Percentiles rank a stretch among this genome's conserved stretches.
Evolutionary conservation across 805 yeast species (phyloP).

Genomic region (Kuraishia piskuri): DNA sequence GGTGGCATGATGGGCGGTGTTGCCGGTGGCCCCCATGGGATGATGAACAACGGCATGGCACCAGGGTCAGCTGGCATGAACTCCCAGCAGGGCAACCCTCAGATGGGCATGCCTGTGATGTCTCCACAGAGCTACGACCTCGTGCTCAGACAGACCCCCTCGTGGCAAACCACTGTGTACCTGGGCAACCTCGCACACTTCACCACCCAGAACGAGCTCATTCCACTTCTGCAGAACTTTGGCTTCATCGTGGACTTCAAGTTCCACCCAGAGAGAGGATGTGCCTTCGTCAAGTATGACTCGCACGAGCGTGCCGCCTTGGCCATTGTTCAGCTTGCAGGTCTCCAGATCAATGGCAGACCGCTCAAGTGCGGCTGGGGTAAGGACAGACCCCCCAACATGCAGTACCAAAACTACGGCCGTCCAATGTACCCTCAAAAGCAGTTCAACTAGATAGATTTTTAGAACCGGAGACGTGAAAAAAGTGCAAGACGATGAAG

Average conservation of each 20-base stretch:
- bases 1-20: neutral
- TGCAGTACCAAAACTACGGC: slow-evolving; percentile 17
- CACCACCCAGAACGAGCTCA: slow-evolving; percentile 63
- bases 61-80: slow-evolving; percentile 8
- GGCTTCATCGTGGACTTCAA: slow-evolving; percentile 80
- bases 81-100: slow-evolving; percentile 1
- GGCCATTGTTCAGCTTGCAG: slow-evolving; percentile 73
- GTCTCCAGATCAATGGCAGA: slow-evolving; percentile 67
- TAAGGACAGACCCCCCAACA: slow-evolving; percentile 35
- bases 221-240: slow-evolving; percentile 67
- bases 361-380: slow-evolving; percentile 87
- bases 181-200: slow-evolving; percentile 78
- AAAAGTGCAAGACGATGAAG: too few relatives aligned
- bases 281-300: slow-evolving; percentile 84
- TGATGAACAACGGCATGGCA: slow-evolving; percentile 13
- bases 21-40: slow-evolving; percentile 1
- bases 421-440: slow-evolving; percentile 6
- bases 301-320: slow-evolving; percentile 84
- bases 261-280: slow-evolving; percentile 73
- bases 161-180: slow-evolving; percentile 80
- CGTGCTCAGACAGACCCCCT: slow-evolving; percentile 70
- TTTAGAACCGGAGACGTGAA: neutral
- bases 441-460: slow-evolving; percentile 3
- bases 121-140: slow-evolving; percentile 48
- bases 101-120: slow-evolving; percentile 5